Conservation (phyloP, 2,329 filamentous ascomycete species). For the Whalleya microplaca region DNA sequence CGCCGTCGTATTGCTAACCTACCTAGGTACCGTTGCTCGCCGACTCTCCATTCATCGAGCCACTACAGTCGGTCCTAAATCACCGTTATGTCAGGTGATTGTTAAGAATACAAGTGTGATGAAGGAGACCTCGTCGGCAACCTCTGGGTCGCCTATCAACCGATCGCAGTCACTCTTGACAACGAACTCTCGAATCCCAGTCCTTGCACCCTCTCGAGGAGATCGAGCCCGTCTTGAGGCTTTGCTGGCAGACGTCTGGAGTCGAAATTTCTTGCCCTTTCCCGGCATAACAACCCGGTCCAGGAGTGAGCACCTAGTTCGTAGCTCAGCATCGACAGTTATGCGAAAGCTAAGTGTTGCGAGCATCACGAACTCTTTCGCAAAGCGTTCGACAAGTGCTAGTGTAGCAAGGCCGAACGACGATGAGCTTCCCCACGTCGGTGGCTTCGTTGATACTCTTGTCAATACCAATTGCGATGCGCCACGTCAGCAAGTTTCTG, state of each 20-base stretch:
- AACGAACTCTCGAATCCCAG: slow-evolving; percentile 66
- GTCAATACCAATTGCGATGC: slow-evolving; percentile 28
- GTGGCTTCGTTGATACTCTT: slow-evolving; percentile 29
- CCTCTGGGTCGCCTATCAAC: slow-evolving; percentile 61
- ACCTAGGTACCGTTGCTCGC: slow-evolving; percentile 62
- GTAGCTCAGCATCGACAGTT: slow-evolving; percentile 80
- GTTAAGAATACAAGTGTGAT: slow-evolving; percentile 81
- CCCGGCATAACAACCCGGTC: slow-evolving; percentile 75
- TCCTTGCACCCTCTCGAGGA: slow-evolving; percentile 73
- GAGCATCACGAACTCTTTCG: slow-evolving; percentile 77
- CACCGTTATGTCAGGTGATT: slow-evolving; percentile 74
- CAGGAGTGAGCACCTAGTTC: slow-evolving; percentile 71
- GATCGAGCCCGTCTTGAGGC: slow-evolving; percentile 80
- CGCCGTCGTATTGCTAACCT: slow-evolving; percentile 2
- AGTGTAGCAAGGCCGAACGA: slow-evolving; percentile 40
- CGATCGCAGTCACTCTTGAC: slow-evolving; percentile 80
- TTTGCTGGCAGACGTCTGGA: slow-evolving; percentile 80
- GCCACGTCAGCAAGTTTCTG: slow-evolving; percentile 10
- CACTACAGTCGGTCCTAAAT: slow-evolving; percentile 71
- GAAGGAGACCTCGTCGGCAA: slow-evolving; percentile 55
- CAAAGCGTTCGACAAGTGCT: slow-evolving; percentile 67
- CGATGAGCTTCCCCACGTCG: slow-evolving; percentile 28
- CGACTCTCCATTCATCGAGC: slow-evolving; percentile 79
- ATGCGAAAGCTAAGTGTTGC: slow-evolving; percentile 87
- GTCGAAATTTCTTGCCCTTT: slow-evolving; percentile 76